phyloP scores from a whole-genome alignment of 768 basidiomycete species.

The Pulveroboletus sp. region DNA sequence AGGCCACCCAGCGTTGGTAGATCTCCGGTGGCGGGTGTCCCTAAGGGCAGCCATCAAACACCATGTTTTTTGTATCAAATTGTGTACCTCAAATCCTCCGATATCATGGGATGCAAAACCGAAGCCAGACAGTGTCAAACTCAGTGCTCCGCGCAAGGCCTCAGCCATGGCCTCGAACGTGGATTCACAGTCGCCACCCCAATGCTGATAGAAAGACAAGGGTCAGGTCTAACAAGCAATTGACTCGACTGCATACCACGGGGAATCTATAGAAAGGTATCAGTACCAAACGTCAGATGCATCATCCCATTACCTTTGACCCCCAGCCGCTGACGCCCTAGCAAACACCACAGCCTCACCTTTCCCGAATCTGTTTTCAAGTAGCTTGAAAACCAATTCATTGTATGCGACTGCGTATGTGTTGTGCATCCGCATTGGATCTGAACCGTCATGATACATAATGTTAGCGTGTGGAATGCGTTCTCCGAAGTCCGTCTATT shows the following conservation, averaged over 20 bases:
- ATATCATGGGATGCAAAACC: conserved; percentile 74
- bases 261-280: conserved; percentile 12
- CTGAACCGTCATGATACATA: conserved; percentile 61
- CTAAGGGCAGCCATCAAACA: conserved; percentile 23
- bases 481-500: conserved; percentile 80
- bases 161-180: conserved; percentile 80
- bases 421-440: conserved; percentile 70
- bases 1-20: conserved; percentile 74
- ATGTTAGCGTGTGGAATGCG: conserved; percentile 66
- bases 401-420: conserved; percentile 69
- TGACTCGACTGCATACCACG: conserved; percentile 6
- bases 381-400: conserved; percentile 59
- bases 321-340: conserved; percentile 62
- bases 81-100: conserved; percentile 63
- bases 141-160: conserved; percentile 62
- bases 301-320: conserved; percentile 47
- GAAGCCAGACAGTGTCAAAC: conserved; percentile 64
- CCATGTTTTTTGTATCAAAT: neutral
- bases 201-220: conserved; percentile 42
- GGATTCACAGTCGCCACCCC: conserved; percentile 75
- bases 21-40: conserved; percentile 65
- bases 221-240: neutral
- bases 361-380: conserved; percentile 55
- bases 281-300: neutral
- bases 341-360: conserved; percentile 70